Evolutionary conservation across 345 rosid species (phyloP), one percentile per base, ranked within the genome.

Genomic region (Populus simonii): DNA sequence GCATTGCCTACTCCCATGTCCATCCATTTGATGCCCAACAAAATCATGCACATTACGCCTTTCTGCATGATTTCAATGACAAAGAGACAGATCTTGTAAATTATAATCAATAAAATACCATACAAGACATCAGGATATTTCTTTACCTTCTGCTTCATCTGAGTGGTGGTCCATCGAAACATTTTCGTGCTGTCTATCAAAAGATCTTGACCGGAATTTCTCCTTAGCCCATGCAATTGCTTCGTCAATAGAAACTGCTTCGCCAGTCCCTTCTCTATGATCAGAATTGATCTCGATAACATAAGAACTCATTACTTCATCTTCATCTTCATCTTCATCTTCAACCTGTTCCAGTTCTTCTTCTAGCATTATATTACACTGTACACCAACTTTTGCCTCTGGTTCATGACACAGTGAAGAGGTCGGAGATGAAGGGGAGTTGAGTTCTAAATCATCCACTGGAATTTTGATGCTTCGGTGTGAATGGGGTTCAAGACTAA

Each of bases 231-330:
- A 89, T 0, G 93, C 93, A 18, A 92, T 87, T 16, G 94, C 90
- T 80, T 88, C 95, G 73, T 92, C 94, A 61, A 86, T 83, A 12
- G 86, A 87, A 68, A 86, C 88, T 9, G 90, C 88, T 84, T 86
- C 96, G 0, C 85, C 80, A 0, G 75, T 66, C 22, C 85, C 88
- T 43, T 86, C 90, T 76, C 80, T 81, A 18, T 71, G 53, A 43
- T 90, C 89, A 36, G 94, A 86, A 83, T 87, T 92, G 78, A 93
- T 91, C 80, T 96, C 99, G 15, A 93, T 93, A 12, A 96, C 97
- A 51, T 89, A 96, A 55, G 99, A 90, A 72, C 93, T 91, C 89
- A 90, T 90, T 23, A 87, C 92, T 57, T 57, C 62, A 55, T 49
- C 55, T 47, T 47, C 51, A 49, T 88, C 94, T 29, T 41, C 51